Evolutionary conservation across 768 basidiomycete genomes (phyloP).

Genomic region (Rhodotorula babjevae): DNA sequence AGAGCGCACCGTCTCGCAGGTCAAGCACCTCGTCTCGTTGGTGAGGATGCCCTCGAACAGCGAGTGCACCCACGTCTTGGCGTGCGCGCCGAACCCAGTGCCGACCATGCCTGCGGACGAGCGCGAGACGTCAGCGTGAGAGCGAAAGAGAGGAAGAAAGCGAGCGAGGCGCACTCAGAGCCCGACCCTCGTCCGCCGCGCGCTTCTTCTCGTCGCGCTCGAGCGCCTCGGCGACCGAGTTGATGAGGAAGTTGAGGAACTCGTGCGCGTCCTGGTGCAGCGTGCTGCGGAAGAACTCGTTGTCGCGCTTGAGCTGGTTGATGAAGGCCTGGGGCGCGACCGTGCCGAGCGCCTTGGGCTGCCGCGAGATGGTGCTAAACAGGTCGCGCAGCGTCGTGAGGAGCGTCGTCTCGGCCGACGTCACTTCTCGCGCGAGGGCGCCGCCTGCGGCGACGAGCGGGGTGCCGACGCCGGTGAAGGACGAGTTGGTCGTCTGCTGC

Average conservation of each 20-base stretch:
- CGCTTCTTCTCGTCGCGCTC: constrained; percentile 39
- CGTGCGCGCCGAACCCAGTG: constrained; percentile 44
- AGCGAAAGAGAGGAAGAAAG: constrained; percentile 47
- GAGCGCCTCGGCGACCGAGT: constrained; percentile 71
- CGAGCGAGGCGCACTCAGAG: constrained; percentile 51
- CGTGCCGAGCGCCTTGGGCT: constrained; percentile 73
- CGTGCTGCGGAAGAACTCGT: constrained; percentile 80
- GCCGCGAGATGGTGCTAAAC: constrained; percentile 73
- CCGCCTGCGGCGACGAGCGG: constrained; percentile 57
- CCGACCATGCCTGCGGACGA: constrained; percentile 26
- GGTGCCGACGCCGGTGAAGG: constrained; percentile 33
- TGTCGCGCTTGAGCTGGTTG: constrained; percentile 85
- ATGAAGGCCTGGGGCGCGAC: constrained; percentile 86
- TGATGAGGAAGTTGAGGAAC: constrained; percentile 89
- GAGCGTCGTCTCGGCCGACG: constrained; percentile 55
- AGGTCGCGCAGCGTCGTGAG: constrained; percentile 91
- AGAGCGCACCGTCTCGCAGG: constrained; percentile 81
- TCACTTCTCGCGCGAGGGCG: constrained; percentile 27
- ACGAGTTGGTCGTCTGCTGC: constrained; percentile 21
- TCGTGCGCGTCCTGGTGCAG: constrained; percentile 99
- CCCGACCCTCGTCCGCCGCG: constrained; percentile 37
- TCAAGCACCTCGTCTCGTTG: constrained; percentile 94
- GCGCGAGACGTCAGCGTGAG: neutral
- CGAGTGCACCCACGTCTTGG: constrained; percentile 74
- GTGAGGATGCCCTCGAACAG: constrained; percentile 91